phyloP scores from a whole-genome alignment of 2,329 filamentous ascomycete species.

The Bipolaris bicolor region DNA sequence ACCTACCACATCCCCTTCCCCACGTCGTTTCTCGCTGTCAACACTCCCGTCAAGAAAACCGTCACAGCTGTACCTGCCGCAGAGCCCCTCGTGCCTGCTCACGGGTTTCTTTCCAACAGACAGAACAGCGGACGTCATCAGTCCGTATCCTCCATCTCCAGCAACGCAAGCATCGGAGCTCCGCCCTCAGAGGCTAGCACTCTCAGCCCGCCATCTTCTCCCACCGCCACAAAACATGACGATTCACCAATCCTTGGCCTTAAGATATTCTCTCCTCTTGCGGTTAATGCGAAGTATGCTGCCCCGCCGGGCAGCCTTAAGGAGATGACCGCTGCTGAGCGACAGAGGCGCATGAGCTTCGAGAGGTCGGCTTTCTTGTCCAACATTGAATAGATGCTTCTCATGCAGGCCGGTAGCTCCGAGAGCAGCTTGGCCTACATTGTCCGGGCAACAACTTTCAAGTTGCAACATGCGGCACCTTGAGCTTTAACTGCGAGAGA shows the following conservation, averaged over 20 bases:
- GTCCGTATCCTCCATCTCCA: conserved; percentile 39
- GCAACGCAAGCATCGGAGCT: conserved; percentile 21
- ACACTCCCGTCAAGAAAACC: conserved; percentile 39
- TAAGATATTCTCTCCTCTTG: conserved; percentile 40
- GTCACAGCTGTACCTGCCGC: conserved; percentile 16
- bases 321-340: conserved; percentile 32
- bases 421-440: background rate
- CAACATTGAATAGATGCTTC: conserved; percentile 35
- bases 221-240: conserved; percentile 31
- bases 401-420: background rate
- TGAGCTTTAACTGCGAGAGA: background rate
- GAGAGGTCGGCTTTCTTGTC: conserved; percentile 38
- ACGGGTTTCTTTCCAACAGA: conserved; percentile 49
- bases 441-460: background rate
- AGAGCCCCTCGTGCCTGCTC: conserved; percentile 33
- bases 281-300: conserved; percentile 44
- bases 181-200: conserved; percentile 25
- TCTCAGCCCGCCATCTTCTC: conserved; percentile 39
- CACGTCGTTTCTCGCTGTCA: conserved; percentile 44
- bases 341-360: conserved; percentile 22
- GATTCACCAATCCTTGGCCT: conserved; percentile 36
- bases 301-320: conserved; percentile 29
- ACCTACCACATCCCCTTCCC: conserved; percentile 49
- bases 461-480: background rate
- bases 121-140: conserved; percentile 30